These are phyloP conservation scores for Mycena capillaripes DNA, from an alignment of 768 basidiomycete species.

Conservation along the genomic window DNA sequence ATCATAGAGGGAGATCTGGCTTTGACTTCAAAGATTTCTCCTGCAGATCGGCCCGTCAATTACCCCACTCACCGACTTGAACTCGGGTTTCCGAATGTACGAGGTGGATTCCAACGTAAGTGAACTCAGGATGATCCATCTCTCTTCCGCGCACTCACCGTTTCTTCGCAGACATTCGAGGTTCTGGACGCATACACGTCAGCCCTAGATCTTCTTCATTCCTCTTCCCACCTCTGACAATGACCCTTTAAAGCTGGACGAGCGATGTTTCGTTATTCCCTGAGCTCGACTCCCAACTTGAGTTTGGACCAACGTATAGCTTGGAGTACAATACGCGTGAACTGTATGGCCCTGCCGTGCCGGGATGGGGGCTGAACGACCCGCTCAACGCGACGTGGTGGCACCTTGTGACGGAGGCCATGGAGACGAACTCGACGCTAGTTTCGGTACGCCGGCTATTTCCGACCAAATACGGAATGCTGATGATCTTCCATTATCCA, in stretches of 20 bases:
- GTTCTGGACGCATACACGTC: conserved; percentile 84
- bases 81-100: conserved; percentile 81
- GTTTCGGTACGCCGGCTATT: conserved; percentile 60
- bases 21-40: conserved; percentile 4
- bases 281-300: conserved; percentile 67
- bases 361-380: conserved; percentile 71
- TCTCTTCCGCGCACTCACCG: conserved; percentile 5
- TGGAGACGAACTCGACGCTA: conserved; percentile 68
- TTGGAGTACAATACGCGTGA: conserved; percentile 81
- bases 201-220: conserved; percentile 40
- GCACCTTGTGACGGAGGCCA: conserved; percentile 85
- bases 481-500: conserved; percentile 7
- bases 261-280: conserved; percentile 72
- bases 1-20: conserved; percentile 12
- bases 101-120: conserved; percentile 78
- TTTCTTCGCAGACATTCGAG: conserved; percentile 72
- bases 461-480: background rate
- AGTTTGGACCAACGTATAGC: conserved; percentile 70
- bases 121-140: conserved; percentile 4
- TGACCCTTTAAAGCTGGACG: conserved; percentile 63
- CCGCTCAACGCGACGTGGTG: conserved; percentile 88
- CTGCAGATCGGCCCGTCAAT: conserved; percentile 76
- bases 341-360: conserved; percentile 70
- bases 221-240: conserved; percentile 4
- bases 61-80: conserved; percentile 78